Evolutionary conservation across 2,329 filamentous ascomycete genomes (phyloP), one percentile per base, ranked within the genome.

Genomic region (Alternaria sp.): DNA sequence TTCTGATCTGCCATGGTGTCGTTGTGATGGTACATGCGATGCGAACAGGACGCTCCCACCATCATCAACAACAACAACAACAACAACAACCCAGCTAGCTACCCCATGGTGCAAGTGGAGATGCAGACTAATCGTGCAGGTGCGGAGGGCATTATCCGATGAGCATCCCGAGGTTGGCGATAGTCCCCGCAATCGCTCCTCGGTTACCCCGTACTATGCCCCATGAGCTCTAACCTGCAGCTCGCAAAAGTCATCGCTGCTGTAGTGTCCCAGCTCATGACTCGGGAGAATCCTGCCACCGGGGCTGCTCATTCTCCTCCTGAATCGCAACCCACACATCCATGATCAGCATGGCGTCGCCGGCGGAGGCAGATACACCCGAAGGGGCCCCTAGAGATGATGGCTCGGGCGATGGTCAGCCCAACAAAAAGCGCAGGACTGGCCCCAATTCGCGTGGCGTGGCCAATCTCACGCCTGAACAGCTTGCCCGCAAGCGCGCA

Each of bases 401-500:
- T 43, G 59, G 46, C 28, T 55, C 57, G 18, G 65, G 62, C 26
- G 63, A 68, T 53, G 67, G 63, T 34, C 64, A 64, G 53, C 44
- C 66, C 22, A 63, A 64, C 51, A 78, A 79, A 66, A 75, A 72
- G 62, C 76, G 77, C 51, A 71, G 72, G 52, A 75, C 73, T 16
- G 79, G 75, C 57, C 72, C 80, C 28, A 80, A 78, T 46, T 82
- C 90, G 60, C 88, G 93, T 67, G 93, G 91, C 65, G 93, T 96
- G 57, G 92, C 93, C 65, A 94, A 91, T 72, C 85, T 97, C 75
- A 96, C 92, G 11, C 91, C 93, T 6, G 91, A 94, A 63, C 94
- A 97, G 80, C 86, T 97, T 60, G 92, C 91, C 30, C 91, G 93
- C 78, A 97, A 97, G 83, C 86, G 94, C 65, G 92, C 92, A 72